Conservation (phyloP, 2,329 filamentous ascomycete species). For the Hypoxylon sp. region DNA sequence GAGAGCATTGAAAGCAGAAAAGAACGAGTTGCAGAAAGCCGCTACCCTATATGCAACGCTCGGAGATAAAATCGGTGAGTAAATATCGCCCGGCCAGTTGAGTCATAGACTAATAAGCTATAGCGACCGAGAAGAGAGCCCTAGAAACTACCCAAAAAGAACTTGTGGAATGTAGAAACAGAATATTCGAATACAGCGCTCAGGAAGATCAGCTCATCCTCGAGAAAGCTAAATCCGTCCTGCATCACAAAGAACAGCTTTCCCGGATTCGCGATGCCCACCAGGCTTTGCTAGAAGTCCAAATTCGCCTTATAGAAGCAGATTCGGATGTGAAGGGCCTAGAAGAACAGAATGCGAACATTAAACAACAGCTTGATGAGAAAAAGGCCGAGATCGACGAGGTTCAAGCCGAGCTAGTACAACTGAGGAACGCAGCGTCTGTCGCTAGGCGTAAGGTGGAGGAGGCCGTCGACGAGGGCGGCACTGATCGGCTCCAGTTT, state of each 20-base stretch:
- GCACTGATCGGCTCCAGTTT: conserved; percentile 58
- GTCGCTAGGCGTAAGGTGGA: conserved; percentile 58
- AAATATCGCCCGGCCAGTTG: background rate
- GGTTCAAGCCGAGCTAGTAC: conserved; percentile 59
- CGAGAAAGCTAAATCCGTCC: conserved; percentile 68
- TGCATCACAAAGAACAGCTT: conserved; percentile 72
- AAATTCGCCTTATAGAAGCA: conserved; percentile 83
- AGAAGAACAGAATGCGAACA: conserved; percentile 73
- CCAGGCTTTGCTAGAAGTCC: conserved; percentile 75
- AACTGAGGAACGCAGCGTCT: conserved; percentile 56
- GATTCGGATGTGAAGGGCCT: conserved; percentile 82
- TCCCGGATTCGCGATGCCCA: conserved; percentile 73
- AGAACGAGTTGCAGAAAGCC: conserved; percentile 76
- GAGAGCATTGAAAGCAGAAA: conserved; percentile 71
- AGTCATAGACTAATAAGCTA: conserved; percentile 40
- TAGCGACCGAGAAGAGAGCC: conserved; percentile 56
- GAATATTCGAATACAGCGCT: conserved; percentile 66
- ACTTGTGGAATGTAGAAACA: conserved; percentile 56
- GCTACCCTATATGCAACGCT: conserved; percentile 76
- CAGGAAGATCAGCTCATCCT: conserved; percentile 70
- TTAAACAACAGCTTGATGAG: conserved; percentile 67
- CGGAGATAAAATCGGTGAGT: conserved; percentile 78
- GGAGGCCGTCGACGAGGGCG: conserved; percentile 58
- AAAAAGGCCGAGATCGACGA: conserved; percentile 59
- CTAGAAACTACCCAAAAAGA: conserved; percentile 54